These are phyloP conservation scores for Diplodia corticola DNA, from an alignment of 2,329 filamentous ascomycete genomes.

Conservation along the genomic window DNA sequence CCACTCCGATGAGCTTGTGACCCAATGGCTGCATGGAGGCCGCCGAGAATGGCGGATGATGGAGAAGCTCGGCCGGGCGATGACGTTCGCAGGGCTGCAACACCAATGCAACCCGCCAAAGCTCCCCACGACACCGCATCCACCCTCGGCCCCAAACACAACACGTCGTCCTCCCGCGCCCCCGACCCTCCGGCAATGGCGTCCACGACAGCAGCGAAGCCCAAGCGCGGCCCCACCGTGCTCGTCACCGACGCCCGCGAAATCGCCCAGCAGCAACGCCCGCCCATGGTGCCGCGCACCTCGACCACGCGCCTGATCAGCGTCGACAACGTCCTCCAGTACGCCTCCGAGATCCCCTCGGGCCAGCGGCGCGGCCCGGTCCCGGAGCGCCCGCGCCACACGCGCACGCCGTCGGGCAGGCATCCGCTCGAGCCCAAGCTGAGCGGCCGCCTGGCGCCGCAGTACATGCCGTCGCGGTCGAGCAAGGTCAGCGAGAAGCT, in stretches of 20 bases:
- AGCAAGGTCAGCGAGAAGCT: constrained; percentile 96
- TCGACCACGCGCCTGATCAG: constrained; percentile 69
- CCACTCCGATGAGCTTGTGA: not conserved
- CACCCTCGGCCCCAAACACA: not conserved
- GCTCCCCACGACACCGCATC: constrained; percentile 4
- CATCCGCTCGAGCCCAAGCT: constrained; percentile 58
- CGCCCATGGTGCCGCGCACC: constrained; percentile 38
- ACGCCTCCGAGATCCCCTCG: constrained; percentile 92
- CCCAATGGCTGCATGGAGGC: not conserved
- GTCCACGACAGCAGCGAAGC: constrained; percentile 20
- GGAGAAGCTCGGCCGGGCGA: not conserved
- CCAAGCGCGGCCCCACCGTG: constrained; percentile 61
- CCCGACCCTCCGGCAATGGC: constrained; percentile 12
- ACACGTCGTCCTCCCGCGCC: not conserved
- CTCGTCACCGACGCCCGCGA: constrained; percentile 63
- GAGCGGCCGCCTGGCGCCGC: constrained; percentile 57
- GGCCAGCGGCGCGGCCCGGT: constrained; percentile 78
- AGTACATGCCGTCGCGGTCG: constrained; percentile 76
- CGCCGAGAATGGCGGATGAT: not conserved
- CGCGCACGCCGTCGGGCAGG: constrained; percentile 51
- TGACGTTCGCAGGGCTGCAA: not conserved
- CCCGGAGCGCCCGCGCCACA: constrained; percentile 49
- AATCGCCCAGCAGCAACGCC: constrained; percentile 33
- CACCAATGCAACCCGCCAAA: not conserved
- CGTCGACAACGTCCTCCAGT: constrained; percentile 93